Conservation (phyloP, 2,329 filamentous ascomycete species). For the Ophiostoma pallidulum region DNA sequence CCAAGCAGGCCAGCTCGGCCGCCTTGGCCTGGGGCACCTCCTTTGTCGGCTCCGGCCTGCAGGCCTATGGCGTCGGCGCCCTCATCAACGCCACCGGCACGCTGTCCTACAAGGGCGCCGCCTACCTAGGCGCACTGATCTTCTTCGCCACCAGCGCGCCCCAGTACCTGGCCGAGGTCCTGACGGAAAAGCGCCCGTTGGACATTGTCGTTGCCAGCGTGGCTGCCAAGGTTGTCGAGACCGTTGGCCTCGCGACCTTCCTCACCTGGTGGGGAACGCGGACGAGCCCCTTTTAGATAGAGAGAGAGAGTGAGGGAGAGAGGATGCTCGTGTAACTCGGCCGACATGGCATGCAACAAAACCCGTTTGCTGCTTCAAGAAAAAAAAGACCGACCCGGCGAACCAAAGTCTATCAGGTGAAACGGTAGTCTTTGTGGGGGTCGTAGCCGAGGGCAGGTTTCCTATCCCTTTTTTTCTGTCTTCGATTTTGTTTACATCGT, state of each 20-base stretch:
- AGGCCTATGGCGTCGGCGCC: constrained; percentile 82
- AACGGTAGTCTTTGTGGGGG: too few species aligned
- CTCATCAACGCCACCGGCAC: constrained; percentile 93
- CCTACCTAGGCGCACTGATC: constrained; percentile 83
- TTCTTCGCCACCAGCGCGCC: constrained; percentile 88
- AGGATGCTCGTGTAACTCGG: too few species aligned
- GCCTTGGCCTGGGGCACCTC: constrained; percentile 86
- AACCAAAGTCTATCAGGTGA: too few species aligned
- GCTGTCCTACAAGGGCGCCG: constrained; percentile 91
- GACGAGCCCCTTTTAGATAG: constrained; percentile 84
- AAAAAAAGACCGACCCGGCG: too few species aligned
- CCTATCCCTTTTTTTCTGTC: too few species aligned
- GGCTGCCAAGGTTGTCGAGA: constrained; percentile 81
- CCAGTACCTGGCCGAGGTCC: constrained; percentile 76
- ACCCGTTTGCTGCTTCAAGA: too few species aligned
- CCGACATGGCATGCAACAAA: too few species aligned
- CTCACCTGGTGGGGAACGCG: constrained; percentile 96
- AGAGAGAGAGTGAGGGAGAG: too few species aligned
- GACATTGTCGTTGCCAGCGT: constrained; percentile 84
- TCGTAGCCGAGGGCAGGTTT: too few species aligned
- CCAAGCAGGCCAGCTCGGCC: constrained; percentile 81
- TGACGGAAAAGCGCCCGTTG: constrained; percentile 83
- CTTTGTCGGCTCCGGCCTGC: constrained; percentile 76
- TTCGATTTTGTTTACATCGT: too few species aligned
- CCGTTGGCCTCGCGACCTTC: constrained; percentile 82